Evolutionary conservation across 768 basidiomycete genomes (phyloP).

Genomic region (Panaeolus cyanescens): DNA sequence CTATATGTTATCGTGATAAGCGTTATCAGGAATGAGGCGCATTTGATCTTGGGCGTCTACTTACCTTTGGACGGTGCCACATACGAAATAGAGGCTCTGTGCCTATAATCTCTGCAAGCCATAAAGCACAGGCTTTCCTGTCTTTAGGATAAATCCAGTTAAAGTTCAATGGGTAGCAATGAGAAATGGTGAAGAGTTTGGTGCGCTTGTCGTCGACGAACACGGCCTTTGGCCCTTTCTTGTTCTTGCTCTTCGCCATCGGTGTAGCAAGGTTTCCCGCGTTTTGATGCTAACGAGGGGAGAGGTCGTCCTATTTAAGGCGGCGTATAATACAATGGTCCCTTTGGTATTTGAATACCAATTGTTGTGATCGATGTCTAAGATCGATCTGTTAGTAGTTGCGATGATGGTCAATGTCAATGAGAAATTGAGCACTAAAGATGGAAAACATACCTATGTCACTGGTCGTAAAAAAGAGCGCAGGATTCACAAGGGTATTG

Average conservation of each 20-base stretch:
- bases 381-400: neutral
- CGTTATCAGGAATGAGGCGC: neutral
- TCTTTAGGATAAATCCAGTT: slow-evolving; percentile 45
- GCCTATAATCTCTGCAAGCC: slow-evolving; percentile 49
- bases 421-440: neutral
- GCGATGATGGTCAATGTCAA: neutral
- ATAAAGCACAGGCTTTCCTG: slow-evolving; percentile 41
- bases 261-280: neutral
- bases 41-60: slow-evolving; percentile 11
- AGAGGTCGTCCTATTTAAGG: no score
- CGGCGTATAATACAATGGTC: neutral
- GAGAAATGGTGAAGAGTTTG: slow-evolving; percentile 46
- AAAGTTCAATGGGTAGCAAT: slow-evolving; percentile 51
- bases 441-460: neutral
- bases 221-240: slow-evolving; percentile 34
- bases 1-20: slow-evolving; percentile 20
- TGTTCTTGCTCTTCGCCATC: slow-evolving; percentile 38
- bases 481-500: no score
- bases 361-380: neutral
- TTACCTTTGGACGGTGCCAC: slow-evolving; percentile 48
- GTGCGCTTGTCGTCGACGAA: slow-evolving; percentile 39
- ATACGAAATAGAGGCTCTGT: slow-evolving; percentile 39
- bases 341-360: neutral
- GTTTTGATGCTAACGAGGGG: neutral
- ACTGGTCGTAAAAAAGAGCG: no score